Evolutionary conservation across 306 rosid genomes (phyloP).

Genomic region (Prunus persica): Prunus_persica_NCBIv2 NC_034014.1:27761501-27762000

Average conservation of each 20-base stretch:
- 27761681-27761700: neutral
- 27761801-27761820: conserved; percentile 73
- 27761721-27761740: conserved; percentile 32
- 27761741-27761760: conserved; percentile 72
- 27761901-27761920: conserved; percentile 8
- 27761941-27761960: conserved; percentile 9
- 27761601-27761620: neutral
- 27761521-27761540: neutral
- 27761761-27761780: conserved; percentile 91
- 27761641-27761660: too few species aligned
- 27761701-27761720: neutral
- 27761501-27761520: neutral
- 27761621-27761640: neutral
- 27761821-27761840: conserved; percentile 87
- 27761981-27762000: neutral
- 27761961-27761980: conserved; percentile 3
- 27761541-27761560: too few species aligned
- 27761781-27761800: conserved; percentile 77
- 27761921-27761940: conserved; percentile 7
- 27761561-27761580: neutral
- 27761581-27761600: too few species aligned
- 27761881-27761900: conserved; percentile 41
- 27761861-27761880: conserved; percentile 93
- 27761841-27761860: conserved; percentile 92
- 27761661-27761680: too few species aligned